phyloP scores from a whole-genome alignment of 2,329 filamentous ascomycete species.

The Huntiella moniliformis region DNA sequence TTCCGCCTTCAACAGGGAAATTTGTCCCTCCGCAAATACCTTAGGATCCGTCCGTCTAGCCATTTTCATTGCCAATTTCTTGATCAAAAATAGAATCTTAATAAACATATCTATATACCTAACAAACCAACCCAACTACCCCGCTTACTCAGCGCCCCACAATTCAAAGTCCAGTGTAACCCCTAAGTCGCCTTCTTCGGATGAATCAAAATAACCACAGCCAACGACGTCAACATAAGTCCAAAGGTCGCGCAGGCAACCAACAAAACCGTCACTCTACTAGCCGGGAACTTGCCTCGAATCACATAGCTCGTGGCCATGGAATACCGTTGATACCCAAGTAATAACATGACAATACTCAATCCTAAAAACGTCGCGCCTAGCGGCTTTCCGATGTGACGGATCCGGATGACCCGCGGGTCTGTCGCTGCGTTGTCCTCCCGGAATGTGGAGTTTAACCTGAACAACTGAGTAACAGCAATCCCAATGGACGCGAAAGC shows the following conservation, averaged over 20 bases:
- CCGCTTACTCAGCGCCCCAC: too few species aligned
- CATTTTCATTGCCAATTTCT: too few species aligned
- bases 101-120: too few species aligned
- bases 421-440: conserved; percentile 16
- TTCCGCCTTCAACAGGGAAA: conserved; percentile 51
- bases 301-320: conserved; percentile 66
- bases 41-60: too few species aligned
- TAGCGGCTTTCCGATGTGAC: conserved; percentile 51
- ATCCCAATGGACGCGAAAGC: conserved; percentile 70
- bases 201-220: conserved; percentile 40
- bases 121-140: too few species aligned
- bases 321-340: conserved; percentile 65
- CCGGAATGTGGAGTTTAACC: conserved; percentile 50
- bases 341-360: conserved; percentile 52
- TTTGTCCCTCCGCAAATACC: conserved; percentile 49
- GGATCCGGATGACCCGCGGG: conserved; percentile 26
- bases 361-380: conserved; percentile 62
- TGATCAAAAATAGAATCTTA: too few species aligned
- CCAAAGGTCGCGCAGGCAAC: conserved; percentile 46
- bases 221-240: conserved; percentile 40
- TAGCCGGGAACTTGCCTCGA: conserved; percentile 60
- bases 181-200: conserved; percentile 13
- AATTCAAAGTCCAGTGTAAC: too few species aligned
- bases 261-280: conserved; percentile 53
- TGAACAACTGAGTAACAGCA: conserved; percentile 68